Conservation (phyloP, 2,329 filamentous ascomycete genomes). For the Fusarium bulbicola region DNA sequence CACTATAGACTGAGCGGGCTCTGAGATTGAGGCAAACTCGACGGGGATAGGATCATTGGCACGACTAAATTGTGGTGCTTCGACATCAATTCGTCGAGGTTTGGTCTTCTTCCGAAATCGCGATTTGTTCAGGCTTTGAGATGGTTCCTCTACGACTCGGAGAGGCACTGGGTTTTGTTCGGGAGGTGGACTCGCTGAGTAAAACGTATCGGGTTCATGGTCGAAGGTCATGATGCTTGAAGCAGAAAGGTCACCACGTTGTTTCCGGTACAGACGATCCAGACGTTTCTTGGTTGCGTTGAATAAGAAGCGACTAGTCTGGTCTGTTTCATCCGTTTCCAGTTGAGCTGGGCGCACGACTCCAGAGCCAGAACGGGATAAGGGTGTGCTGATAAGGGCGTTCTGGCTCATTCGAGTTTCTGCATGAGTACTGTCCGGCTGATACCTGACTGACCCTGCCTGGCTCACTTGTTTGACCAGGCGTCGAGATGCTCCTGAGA, state of each 20-base stretch:
- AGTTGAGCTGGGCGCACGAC: constrained; percentile 62
- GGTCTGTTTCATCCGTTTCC: constrained; percentile 56
- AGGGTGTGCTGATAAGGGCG: background rate
- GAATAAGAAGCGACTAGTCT: constrained; percentile 53
- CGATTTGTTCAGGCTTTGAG: constrained; percentile 27
- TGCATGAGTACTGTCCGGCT: background rate
- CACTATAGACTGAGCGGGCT: constrained; percentile 12
- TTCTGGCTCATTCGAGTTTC: background rate
- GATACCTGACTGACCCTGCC: constrained; percentile 43
- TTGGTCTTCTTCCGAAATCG: constrained; percentile 55
- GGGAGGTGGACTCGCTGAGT: constrained; percentile 34
- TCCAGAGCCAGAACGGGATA: constrained; percentile 27
- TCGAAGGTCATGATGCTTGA: constrained; percentile 31
- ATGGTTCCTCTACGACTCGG: constrained; percentile 19
- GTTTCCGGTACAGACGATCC: constrained; percentile 62
- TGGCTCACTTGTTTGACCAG: constrained; percentile 44
- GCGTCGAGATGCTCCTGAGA: constrained; percentile 31
- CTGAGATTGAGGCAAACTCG: constrained; percentile 7
- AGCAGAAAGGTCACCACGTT: constrained; percentile 42
- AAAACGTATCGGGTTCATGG: constrained; percentile 19
- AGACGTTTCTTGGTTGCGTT: constrained; percentile 61
- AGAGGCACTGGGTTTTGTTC: constrained; percentile 38
- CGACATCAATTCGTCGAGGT: constrained; percentile 58
- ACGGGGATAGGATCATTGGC: constrained; percentile 61
- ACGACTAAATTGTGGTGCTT: constrained; percentile 62